Conservation (phyloP, 2,329 filamentous ascomycete species). For the Chrysoporthe puriensis region DNA sequence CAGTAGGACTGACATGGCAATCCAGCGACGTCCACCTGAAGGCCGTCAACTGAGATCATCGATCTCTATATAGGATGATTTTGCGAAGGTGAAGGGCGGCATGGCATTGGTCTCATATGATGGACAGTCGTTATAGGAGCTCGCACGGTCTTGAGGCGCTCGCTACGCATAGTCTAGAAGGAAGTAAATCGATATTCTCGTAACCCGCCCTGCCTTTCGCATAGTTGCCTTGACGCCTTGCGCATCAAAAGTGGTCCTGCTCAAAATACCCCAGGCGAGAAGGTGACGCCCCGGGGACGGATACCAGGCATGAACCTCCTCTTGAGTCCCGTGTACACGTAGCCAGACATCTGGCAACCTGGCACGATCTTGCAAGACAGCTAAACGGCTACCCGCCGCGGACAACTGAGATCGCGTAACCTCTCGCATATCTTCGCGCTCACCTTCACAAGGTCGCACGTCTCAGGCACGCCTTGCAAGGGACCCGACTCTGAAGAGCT, state of each 20-base stretch:
- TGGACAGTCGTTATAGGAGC: neutral
- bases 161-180: slow-evolving; percentile 5
- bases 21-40: slow-evolving; percentile 42
- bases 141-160: neutral
- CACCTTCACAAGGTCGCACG: slow-evolving; percentile 12
- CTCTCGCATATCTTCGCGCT: slow-evolving; percentile 2
- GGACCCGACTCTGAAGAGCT: slow-evolving; percentile 4
- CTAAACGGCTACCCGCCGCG: slow-evolving; percentile 14
- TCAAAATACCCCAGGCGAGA: neutral
- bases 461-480: slow-evolving; percentile 18
- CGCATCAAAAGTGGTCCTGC: neutral
- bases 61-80: neutral
- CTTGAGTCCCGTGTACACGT: neutral
- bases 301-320: no score
- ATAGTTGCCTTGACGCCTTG: neutral
- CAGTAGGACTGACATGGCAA: slow-evolving; percentile 28
- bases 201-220: neutral
- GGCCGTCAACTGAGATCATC: slow-evolving; percentile 33
- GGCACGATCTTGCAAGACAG: slow-evolving; percentile 23
- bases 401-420: slow-evolving; percentile 20
- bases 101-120: neutral
- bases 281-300: neutral
- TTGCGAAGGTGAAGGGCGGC: neutral
- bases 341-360: slow-evolving; percentile 1
- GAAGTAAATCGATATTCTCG: neutral